These are phyloP conservation scores for Fonsecaea pedrosoi DNA, from an alignment of 2,329 filamentous ascomycete species.

Conservation along the genomic window DNA sequence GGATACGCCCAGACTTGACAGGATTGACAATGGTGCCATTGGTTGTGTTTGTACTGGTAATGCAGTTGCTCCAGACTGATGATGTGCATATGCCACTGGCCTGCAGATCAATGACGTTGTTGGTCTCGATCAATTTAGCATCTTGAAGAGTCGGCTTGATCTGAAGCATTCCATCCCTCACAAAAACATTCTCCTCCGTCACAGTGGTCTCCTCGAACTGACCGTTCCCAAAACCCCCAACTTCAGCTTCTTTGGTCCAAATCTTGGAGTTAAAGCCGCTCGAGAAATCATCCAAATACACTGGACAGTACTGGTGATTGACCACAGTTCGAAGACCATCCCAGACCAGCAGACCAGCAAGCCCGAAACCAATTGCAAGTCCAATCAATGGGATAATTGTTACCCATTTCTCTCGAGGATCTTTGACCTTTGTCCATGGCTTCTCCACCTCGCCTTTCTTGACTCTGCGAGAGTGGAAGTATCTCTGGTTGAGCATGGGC, in stretches of 20 bases:
- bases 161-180: conserved; percentile 71
- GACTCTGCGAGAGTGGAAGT: conserved; percentile 75
- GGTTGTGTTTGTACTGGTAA: conserved; percentile 77
- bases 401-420: conserved; percentile 85
- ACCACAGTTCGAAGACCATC: conserved; percentile 75
- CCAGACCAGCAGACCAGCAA: conserved; percentile 76
- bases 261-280: conserved; percentile 59
- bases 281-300: conserved; percentile 71
- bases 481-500: conserved; percentile 25
- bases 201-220: conserved; percentile 80
- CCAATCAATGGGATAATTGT: conserved; percentile 79
- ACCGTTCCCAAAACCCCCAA: conserved; percentile 64
- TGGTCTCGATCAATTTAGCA: conserved; percentile 66
- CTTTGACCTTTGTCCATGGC: conserved; percentile 71
- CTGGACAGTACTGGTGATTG: conserved; percentile 74
- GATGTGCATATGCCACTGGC: conserved; percentile 73
- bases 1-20: conserved; percentile 78
- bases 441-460: conserved; percentile 76
- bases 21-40: conserved; percentile 80
- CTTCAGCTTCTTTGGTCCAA: conserved; percentile 77
- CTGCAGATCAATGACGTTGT: conserved; percentile 73
- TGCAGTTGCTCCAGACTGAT: conserved; percentile 64
- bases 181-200: conserved; percentile 74
- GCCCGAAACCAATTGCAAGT: conserved; percentile 69
- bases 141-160: conserved; percentile 83